Conservation (phyloP, 345 rosid species). For the Salix udensis region DNA sequence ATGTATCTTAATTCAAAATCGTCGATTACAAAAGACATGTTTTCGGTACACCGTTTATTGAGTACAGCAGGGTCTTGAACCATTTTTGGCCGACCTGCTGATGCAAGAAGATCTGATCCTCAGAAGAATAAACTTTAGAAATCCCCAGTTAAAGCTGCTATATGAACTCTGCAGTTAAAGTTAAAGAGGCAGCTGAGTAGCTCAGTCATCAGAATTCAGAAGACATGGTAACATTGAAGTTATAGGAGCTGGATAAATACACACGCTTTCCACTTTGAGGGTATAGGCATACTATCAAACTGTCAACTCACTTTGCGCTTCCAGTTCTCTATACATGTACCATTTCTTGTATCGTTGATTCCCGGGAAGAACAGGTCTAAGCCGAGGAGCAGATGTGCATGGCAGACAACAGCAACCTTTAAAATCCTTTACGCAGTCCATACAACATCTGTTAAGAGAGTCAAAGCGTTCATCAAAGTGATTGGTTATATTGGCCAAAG, state of each 20-base stretch:
- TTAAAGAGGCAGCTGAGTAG: not conserved
- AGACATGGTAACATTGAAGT: not conserved
- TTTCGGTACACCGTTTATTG: too few species aligned
- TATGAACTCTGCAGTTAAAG: too few species aligned
- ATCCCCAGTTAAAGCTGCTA: too few species aligned
- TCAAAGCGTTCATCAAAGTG: not conserved
- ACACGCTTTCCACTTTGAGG: too few species aligned
- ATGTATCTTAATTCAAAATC: not conserved
- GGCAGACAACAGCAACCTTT: constrained; percentile 69
- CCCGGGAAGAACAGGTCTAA: constrained; percentile 75
- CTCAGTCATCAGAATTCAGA: too few species aligned
- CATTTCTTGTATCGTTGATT: constrained; percentile 79
- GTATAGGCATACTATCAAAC: not conserved
- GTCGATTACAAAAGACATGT: too few species aligned
- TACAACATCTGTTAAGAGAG: constrained; percentile 56
- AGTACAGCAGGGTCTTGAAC: not conserved
- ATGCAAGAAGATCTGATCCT: not conserved
- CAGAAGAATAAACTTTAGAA: too few species aligned
- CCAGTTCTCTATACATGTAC: constrained; percentile 60
- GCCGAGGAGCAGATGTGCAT: constrained; percentile 67
- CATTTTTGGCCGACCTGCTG: not conserved
- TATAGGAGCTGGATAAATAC: too few species aligned
- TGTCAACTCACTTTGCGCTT: constrained; percentile 25
- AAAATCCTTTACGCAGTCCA: constrained; percentile 46
- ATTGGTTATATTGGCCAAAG: not conserved